These are phyloP conservation scores for Aspergillus fumigatus DNA, from an alignment of 2,329 filamentous ascomycete species.

Conservation along the genomic window DNA sequence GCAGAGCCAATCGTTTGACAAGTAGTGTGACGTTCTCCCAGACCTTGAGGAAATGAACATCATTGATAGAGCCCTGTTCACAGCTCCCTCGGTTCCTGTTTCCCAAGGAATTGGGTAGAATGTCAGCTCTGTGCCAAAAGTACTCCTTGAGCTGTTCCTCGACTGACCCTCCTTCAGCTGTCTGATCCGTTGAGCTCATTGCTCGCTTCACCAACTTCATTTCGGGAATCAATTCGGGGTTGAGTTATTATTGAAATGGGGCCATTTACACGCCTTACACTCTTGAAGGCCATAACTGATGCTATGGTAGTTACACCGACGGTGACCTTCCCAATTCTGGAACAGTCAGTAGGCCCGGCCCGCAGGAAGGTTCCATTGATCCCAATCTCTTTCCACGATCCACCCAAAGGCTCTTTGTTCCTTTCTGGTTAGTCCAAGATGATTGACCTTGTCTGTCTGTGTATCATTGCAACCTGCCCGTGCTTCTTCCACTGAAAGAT, in stretches of 20 bases:
- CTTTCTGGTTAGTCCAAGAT: background rate
- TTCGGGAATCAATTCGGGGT: background rate
- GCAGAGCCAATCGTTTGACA: constrained; percentile 13
- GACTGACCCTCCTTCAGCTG: background rate
- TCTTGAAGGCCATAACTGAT: too few species aligned
- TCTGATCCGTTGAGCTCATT: background rate
- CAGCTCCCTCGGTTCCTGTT: background rate
- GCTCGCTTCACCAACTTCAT: background rate
- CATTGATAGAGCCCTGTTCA: background rate
- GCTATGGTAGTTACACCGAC: background rate
- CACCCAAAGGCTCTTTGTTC: background rate
- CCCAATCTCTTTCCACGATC: background rate
- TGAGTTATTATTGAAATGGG: background rate
- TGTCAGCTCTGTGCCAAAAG: background rate
- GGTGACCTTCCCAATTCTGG: constrained; percentile 8
- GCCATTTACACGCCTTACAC: too few species aligned
- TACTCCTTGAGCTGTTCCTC: background rate
- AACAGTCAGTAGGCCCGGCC: constrained; percentile 22
- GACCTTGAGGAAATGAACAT: constrained; percentile 3
- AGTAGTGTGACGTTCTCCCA: constrained; percentile 11
- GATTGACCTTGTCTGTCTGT: background rate
- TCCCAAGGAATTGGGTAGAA: background rate
- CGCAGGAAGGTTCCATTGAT: constrained; percentile 18
- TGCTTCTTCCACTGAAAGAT: background rate
- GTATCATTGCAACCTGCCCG: background rate